Evolutionary conservation across 75 land plant genomes (phyloP).

Genomic region (Chamaecyparis obtusa): DNA sequence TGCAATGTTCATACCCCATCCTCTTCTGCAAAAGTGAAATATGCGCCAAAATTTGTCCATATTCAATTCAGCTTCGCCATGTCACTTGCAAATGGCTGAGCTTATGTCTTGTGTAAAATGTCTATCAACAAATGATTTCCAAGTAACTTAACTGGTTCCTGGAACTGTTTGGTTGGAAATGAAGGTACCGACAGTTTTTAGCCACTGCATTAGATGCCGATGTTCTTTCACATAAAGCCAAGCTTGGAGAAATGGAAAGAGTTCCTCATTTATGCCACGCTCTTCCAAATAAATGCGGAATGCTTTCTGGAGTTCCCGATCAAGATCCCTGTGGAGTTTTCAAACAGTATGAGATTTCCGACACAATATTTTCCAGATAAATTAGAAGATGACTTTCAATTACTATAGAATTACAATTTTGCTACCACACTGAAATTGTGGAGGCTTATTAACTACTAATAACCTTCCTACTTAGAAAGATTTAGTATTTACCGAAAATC

Average conservation of each 20-base stretch:
- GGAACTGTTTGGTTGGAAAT: slow-evolving; percentile 25
- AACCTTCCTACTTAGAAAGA: not conserved
- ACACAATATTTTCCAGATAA: not conserved
- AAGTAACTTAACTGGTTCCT: not conserved
- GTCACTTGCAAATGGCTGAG: not conserved
- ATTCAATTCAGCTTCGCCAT: not conserved
- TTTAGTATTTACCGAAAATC: slow-evolving; percentile 5
- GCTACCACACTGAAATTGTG: not conserved
- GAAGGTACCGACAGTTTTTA: slow-evolving; percentile 49
- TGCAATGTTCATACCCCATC: not conserved
- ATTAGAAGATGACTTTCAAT: not conserved
- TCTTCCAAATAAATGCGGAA: slow-evolving; percentile 50
- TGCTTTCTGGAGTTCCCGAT: slow-evolving; percentile 46
- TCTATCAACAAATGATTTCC: not conserved
- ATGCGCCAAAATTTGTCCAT: not conserved
- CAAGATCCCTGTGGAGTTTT: slow-evolving; percentile 42
- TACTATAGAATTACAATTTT: not conserved
- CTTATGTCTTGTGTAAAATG: not conserved
- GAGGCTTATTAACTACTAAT: not conserved
- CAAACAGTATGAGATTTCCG: not conserved
- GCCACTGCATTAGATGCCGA: slow-evolving; percentile 59
- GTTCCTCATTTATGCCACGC: slow-evolving; percentile 62
- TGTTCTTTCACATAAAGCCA: slow-evolving; percentile 87
- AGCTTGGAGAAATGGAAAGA: slow-evolving; percentile 72
- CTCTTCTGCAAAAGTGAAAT: not conserved